Percentiles rank a stretch among this genome's conserved stretches.
Evolutionary conservation across 2,329 filamentous ascomycete genomes (phyloP).

Genomic region (Onygena corvina): DNA sequence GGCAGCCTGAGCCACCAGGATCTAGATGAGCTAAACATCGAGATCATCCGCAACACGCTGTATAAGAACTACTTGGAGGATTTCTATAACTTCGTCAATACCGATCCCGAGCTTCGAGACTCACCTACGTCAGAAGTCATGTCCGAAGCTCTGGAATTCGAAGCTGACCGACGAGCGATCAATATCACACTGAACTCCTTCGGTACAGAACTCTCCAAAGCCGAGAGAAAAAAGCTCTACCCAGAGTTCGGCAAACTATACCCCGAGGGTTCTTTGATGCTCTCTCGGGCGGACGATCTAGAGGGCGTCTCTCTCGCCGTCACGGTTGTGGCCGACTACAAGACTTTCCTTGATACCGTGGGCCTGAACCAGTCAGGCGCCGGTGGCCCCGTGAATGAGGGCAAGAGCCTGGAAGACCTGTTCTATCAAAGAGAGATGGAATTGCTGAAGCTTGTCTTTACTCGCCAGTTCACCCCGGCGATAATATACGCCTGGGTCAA

Average conservation of each 20-base stretch:
- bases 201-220: conserved; percentile 87
- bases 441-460: conserved; percentile 88
- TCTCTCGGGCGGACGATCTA: conserved; percentile 85
- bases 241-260: conserved; percentile 83
- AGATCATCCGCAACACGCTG: conserved; percentile 94
- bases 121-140: conserved; percentile 90
- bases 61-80: conserved; percentile 99
- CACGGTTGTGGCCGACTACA: conserved; percentile 86
- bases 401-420: conserved; percentile 86
- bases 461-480: conserved; percentile 84
- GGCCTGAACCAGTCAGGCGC: conserved; percentile 62
- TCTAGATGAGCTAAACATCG: conserved; percentile 95
- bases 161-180: conserved; percentile 90
- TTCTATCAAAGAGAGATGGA: conserved; percentile 99
- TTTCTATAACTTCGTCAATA: conserved; percentile 90
- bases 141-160: conserved; percentile 90
- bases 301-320: conserved; percentile 90
- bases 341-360: conserved; percentile 90
- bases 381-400: conserved; percentile 61
- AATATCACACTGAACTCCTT: conserved; percentile 99
- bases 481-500: conserved; percentile 98
- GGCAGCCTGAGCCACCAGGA: conserved; percentile 91
- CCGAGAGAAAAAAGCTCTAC: conserved; percentile 90
- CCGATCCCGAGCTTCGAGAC: conserved; percentile 69
- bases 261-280: conserved; percentile 87